Conservation (phyloP, 176 grass and related monocot species). For the Eragrostis nindensis region DNA sequence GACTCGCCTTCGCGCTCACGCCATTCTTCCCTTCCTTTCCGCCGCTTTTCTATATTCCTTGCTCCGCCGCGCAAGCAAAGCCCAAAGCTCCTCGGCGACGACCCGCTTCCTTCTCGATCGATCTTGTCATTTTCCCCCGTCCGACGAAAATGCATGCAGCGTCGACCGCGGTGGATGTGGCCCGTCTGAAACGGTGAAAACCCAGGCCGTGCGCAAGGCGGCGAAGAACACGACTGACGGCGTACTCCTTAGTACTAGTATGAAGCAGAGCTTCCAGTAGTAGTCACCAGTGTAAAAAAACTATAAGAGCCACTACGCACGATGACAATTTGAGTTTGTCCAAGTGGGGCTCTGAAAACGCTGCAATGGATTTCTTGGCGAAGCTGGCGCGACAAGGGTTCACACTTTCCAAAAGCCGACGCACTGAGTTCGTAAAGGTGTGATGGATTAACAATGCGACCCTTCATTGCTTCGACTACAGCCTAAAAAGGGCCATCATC, state of each 20-base stretch:
- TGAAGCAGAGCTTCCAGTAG: neutral
- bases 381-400: neutral
- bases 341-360: neutral
- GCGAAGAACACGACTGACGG: neutral
- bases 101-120: neutral
- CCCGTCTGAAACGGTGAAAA: neutral
- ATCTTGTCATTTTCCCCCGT: neutral
- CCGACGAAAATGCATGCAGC: neutral
- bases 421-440: neutral
- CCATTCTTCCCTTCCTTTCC: neutral
- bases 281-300: too few relatives aligned
- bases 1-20: constrained; percentile 24
- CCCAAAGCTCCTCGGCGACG: neutral
- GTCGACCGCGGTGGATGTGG: too few relatives aligned
- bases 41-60: constrained; percentile 31
- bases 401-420: neutral
- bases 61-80: constrained; percentile 47
- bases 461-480: neutral
- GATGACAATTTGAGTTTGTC: neutral
- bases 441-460: neutral
- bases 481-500: neutral
- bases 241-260: neutral
- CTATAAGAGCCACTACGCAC: too few relatives aligned
- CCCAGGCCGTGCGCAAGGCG: neutral
- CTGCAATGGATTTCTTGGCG: neutral